Conservation (phyloP, 441 rosid species). For the Flueggea neowawraea region DNA sequence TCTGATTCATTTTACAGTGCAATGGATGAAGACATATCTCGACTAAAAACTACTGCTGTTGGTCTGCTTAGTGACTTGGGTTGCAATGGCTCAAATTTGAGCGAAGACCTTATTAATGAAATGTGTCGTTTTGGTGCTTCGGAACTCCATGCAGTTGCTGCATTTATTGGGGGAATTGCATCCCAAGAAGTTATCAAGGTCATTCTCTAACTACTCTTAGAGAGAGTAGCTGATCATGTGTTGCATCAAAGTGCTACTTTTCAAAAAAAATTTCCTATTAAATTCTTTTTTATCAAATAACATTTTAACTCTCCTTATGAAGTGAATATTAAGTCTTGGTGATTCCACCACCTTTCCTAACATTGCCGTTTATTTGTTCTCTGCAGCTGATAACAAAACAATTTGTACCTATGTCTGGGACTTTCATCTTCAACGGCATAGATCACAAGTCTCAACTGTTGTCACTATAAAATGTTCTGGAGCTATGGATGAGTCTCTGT, state of each 20-base stretch:
- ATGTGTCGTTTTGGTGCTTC: slow-evolving; percentile 95
- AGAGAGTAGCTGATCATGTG: no score
- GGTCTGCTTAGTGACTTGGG: slow-evolving; percentile 76
- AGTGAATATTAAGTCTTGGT: neutral
- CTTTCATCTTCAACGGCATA: slow-evolving; percentile 82
- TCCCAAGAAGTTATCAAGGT: slow-evolving; percentile 99
- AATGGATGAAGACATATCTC: slow-evolving; percentile 74
- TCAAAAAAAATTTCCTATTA: no score
- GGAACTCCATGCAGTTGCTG: slow-evolving; percentile 92
- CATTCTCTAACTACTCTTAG: no score
- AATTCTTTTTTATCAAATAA: no score
- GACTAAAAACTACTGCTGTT: slow-evolving; percentile 62
- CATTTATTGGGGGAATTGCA: slow-evolving; percentile 86
- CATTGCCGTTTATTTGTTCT: neutral
- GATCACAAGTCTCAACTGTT: slow-evolving; percentile 86
- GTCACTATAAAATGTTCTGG: slow-evolving; percentile 34
- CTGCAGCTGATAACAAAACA: slow-evolving; percentile 86
- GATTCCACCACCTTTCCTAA: neutral
- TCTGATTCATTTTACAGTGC: slow-evolving; percentile 28
- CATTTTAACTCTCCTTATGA: neutral
- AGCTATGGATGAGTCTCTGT: slow-evolving; percentile 10
- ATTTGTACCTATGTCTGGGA: slow-evolving; percentile 86
- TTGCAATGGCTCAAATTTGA: slow-evolving; percentile 63
- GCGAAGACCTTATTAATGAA: slow-evolving; percentile 85
- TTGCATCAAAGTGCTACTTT: no score